Evolutionary conservation across 2,329 filamentous ascomycete species (phyloP).

Genomic region (Hymenoscyphus albidus): DNA sequence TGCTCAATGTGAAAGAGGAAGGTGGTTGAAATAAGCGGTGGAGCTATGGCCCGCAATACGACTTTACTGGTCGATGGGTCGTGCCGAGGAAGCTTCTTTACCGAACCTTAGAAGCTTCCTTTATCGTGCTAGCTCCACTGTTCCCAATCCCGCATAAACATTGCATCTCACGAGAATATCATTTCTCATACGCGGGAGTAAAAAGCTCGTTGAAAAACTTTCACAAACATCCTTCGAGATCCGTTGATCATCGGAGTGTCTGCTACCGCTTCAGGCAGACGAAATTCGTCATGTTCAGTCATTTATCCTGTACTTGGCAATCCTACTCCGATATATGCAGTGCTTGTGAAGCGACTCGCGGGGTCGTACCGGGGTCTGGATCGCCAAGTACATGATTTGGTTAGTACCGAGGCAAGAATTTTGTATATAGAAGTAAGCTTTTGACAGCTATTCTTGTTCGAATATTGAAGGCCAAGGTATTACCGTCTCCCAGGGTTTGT

Average conservation of each 20-base stretch:
- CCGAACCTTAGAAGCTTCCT: slow-evolving; percentile 1
- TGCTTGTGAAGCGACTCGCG: neutral
- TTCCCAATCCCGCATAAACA: neutral
- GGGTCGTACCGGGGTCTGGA: neutral
- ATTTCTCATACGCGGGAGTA: neutral
- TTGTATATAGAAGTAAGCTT: neutral
- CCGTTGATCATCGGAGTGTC: slow-evolving; percentile 7
- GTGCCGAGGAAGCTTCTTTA: slow-evolving; percentile 9
- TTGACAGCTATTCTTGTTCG: neutral
- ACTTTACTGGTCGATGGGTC: neutral
- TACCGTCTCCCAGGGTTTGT: too few species aligned
- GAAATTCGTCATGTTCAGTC: neutral
- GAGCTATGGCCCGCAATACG: neutral
- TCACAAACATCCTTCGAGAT: neutral
- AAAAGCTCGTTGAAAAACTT: neutral
- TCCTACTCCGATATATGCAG: neutral
- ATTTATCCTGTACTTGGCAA: slow-evolving; percentile 7
- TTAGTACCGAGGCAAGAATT: neutral
- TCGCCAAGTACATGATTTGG: neutral
- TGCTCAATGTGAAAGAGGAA: neutral
- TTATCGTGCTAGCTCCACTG: neutral
- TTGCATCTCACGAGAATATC: neutral
- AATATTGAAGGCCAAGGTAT: too few species aligned
- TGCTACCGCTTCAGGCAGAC: slow-evolving; percentile 12
- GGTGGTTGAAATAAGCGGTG: slow-evolving; percentile 8